phyloP scores from a whole-genome alignment of 2,329 filamentous ascomycete genomes.

The Aphanoascus verrucosus region DNA sequence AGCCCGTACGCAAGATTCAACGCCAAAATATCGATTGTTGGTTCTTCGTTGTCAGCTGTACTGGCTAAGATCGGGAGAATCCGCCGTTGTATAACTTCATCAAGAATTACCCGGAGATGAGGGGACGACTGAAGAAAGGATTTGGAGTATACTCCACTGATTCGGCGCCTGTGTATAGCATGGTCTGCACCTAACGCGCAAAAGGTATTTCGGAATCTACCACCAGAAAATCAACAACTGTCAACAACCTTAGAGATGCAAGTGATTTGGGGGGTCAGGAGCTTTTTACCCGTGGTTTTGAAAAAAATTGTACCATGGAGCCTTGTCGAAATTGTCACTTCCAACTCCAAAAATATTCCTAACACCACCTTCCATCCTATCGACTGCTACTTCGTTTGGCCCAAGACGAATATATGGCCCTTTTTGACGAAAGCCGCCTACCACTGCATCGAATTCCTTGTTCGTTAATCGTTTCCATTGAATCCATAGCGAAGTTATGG shows the following conservation, averaged over 20 bases:
- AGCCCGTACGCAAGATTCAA: constrained; percentile 56
- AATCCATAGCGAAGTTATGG: constrained; percentile 12
- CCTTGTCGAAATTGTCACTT: constrained; percentile 57
- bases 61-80: constrained; percentile 44
- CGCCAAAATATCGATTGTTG: constrained; percentile 41
- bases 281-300: constrained; percentile 6
- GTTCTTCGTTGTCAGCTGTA: constrained; percentile 15
- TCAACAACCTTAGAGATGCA: neutral
- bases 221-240: neutral
- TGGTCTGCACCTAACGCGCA: constrained; percentile 34
- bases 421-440: constrained; percentile 6
- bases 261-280: neutral
- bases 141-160: constrained; percentile 66
- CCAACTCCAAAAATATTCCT: constrained; percentile 19
- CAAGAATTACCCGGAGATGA: constrained; percentile 44
- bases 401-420: constrained; percentile 12
- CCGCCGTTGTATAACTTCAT: constrained; percentile 45
- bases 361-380: constrained; percentile 10
- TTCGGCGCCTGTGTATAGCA: constrained; percentile 57
- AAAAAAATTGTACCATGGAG: constrained; percentile 39
- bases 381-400: constrained; percentile 10
- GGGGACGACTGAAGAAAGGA: constrained; percentile 52
- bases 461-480: constrained; percentile 11
- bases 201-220: constrained; percentile 10
- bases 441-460: constrained; percentile 9